phyloP scores from a whole-genome alignment of 345 rosid species.

The Ailanthus altissimus region DNA sequence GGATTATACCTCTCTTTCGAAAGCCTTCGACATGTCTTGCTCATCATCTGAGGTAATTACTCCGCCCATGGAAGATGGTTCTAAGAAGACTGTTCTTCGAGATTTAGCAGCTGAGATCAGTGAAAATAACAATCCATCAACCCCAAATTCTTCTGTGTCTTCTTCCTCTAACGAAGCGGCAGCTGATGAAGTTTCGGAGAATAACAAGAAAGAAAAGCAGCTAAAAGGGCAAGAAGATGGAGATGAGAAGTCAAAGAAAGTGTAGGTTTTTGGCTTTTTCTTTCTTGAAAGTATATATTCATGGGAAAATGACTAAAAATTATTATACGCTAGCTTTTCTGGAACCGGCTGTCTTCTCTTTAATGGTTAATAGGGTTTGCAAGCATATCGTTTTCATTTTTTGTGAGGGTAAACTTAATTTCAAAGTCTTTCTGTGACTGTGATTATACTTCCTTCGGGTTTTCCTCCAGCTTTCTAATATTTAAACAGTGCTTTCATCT shows the following conservation, averaged over 20 bases:
- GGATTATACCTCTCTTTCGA: constrained; percentile 35
- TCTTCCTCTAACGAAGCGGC: constrained; percentile 41
- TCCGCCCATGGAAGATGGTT: constrained; percentile 19
- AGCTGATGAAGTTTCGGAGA: constrained; percentile 28
- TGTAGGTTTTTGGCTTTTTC: constrained; percentile 28
- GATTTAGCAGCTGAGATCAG: not conserved
- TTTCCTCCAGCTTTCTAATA: not conserved
- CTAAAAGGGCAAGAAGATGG: constrained; percentile 19
- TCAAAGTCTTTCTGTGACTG: constrained; percentile 21
- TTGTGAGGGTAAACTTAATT: constrained; percentile 7
- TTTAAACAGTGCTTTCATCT: not conserved
- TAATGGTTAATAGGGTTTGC: not conserved
- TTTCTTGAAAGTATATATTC: not conserved
- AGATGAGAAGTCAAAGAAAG: constrained; percentile 40
- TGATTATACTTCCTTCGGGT: not conserved
- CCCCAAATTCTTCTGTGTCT: constrained; percentile 41
- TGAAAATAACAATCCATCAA: constrained; percentile 27
- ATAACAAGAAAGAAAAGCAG: constrained; percentile 35
- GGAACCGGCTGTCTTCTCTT: not conserved
- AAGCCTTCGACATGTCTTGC: constrained; percentile 40
- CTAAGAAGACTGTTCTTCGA: constrained; percentile 9
- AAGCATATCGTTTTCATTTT: not conserved
- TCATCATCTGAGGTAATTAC: constrained; percentile 43
- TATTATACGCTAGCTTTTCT: too few species aligned
- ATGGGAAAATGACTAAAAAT: too few species aligned